Conservation (phyloP, 257 asterid species). For the Penstemon barbatus region DNA sequence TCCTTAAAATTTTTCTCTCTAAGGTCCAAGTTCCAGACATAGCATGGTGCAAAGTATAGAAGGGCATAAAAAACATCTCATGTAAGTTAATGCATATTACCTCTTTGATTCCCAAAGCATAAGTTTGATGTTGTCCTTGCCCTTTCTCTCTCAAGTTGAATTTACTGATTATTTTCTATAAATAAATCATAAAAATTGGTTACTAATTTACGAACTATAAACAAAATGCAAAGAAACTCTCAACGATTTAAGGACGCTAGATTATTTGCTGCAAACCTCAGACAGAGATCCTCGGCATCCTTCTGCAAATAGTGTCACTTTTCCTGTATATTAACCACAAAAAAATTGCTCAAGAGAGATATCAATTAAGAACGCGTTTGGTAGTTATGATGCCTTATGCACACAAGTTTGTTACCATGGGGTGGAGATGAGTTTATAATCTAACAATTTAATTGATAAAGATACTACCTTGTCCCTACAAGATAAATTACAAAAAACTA, state of each 20-base stretch:
- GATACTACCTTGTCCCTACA: too few relatives aligned
- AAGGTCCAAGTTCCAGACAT: too few relatives aligned
- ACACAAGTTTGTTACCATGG: too few relatives aligned
- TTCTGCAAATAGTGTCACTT: slow-evolving; percentile 81
- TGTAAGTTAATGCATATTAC: slow-evolving; percentile 40
- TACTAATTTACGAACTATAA: not conserved
- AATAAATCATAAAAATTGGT: slow-evolving; percentile 23
- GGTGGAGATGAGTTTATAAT: too few relatives aligned
- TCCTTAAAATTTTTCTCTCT: too few relatives aligned
- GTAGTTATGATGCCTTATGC: too few relatives aligned
- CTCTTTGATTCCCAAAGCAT: slow-evolving; percentile 98
- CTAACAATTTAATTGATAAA: too few relatives aligned
- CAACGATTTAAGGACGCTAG: slow-evolving; percentile 18
- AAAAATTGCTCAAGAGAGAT: slow-evolving; percentile 23
- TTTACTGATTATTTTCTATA: slow-evolving; percentile 70
- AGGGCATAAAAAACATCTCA: slow-evolving; percentile 2
- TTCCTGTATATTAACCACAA: slow-evolving; percentile 55
- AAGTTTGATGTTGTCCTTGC: slow-evolving; percentile 93
- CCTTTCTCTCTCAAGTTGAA: slow-evolving; percentile 82
- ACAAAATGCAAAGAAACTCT: slow-evolving; percentile 21
- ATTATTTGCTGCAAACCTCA: slow-evolving; percentile 55
- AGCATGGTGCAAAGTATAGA: not conserved
- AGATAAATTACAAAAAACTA: too few relatives aligned
- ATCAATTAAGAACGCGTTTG: not conserved
- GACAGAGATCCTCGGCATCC: slow-evolving; percentile 99